These are phyloP conservation scores for Uronychia binucleata DNA, from an alignment of 73 alveolate genomes.

Conservation along the genomic window DNA sequence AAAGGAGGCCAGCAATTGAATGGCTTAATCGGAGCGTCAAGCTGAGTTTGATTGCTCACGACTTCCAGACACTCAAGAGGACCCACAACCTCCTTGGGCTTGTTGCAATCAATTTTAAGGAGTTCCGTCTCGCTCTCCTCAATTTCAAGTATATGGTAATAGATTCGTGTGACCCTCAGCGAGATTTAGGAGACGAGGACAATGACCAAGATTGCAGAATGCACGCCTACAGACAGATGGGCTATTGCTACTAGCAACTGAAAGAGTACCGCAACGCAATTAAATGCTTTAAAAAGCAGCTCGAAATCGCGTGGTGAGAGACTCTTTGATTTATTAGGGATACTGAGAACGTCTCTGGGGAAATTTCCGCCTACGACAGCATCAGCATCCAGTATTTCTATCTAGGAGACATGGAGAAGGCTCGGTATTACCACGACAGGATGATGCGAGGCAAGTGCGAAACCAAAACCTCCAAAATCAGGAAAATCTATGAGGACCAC, in stretches of 20 bases:
- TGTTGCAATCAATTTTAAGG: background rate
- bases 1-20: background rate
- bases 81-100: conserved; percentile 2
- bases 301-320: conserved; percentile 71
- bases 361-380: conserved; percentile 41
- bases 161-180: conserved; percentile 40
- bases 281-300: conserved; percentile 62
- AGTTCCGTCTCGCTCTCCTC: background rate
- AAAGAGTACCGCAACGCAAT: conserved; percentile 68
- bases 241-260: conserved; percentile 59
- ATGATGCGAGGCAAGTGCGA: conserved; percentile 50
- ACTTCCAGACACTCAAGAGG: conserved; percentile 13
- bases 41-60: conserved; percentile 15
- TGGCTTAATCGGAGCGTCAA: background rate
- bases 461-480: conserved; percentile 31
- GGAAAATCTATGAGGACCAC: conserved; percentile 26
- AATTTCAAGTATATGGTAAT: conserved; percentile 29
- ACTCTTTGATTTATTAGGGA: conserved; percentile 17
- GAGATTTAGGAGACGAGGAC: conserved; percentile 34
- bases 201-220: conserved; percentile 18
- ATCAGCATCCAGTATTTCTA: conserved; percentile 45
- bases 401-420: conserved; percentile 48
- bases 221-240: conserved; percentile 60
- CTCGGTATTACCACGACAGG: conserved; percentile 46
- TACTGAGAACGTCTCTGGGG: conserved; percentile 22